Conservation (phyloP, 148 eudicot species). For the Suaeda aralocaspica region DNA sequence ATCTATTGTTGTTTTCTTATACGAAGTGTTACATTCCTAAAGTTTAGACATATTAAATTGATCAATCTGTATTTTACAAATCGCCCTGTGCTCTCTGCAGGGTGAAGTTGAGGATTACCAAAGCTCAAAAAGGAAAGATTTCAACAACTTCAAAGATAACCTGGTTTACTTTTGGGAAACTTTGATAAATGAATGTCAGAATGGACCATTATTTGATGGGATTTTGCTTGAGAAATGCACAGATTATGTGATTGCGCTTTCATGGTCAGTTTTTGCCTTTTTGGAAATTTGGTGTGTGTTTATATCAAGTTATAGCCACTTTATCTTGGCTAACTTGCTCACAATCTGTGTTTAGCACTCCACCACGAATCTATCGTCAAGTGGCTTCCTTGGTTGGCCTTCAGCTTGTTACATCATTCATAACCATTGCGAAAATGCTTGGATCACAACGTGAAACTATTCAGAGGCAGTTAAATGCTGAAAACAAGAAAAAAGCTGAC, state of each 20-base stretch:
- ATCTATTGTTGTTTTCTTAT: background rate
- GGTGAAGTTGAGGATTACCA: slow-evolving; percentile 94
- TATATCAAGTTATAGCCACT: slow-evolving; percentile 15
- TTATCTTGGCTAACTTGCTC: slow-evolving; percentile 21
- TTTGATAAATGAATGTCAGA: slow-evolving; percentile 78
- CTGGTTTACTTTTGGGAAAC: slow-evolving; percentile 81
- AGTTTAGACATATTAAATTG: background rate
- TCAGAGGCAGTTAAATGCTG: slow-evolving; percentile 93
- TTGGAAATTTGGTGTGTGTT: slow-evolving; percentile 2
- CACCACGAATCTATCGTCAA: slow-evolving; percentile 88
- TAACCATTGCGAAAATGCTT: slow-evolving; percentile 71
- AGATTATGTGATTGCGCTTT: slow-evolving; percentile 90
- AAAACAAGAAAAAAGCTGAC: slow-evolving; percentile 67
- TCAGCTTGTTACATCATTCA: slow-evolving; percentile 88
- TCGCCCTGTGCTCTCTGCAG: slow-evolving; percentile 30
- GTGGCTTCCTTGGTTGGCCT: slow-evolving; percentile 91
- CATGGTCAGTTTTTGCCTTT: slow-evolving; percentile 64
- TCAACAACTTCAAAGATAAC: slow-evolving; percentile 84
- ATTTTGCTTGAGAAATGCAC: slow-evolving; percentile 78
- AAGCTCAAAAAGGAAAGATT: slow-evolving; percentile 75
- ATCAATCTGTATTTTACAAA: background rate
- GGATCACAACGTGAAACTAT: slow-evolving; percentile 91
- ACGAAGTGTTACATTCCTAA: background rate
- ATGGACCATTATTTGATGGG: slow-evolving; percentile 88
- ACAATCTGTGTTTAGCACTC: slow-evolving; percentile 58